Evolutionary conservation across 352 stramenopile genomes (phyloP).

Genomic region (Globisporangium mamillatum): DNA sequence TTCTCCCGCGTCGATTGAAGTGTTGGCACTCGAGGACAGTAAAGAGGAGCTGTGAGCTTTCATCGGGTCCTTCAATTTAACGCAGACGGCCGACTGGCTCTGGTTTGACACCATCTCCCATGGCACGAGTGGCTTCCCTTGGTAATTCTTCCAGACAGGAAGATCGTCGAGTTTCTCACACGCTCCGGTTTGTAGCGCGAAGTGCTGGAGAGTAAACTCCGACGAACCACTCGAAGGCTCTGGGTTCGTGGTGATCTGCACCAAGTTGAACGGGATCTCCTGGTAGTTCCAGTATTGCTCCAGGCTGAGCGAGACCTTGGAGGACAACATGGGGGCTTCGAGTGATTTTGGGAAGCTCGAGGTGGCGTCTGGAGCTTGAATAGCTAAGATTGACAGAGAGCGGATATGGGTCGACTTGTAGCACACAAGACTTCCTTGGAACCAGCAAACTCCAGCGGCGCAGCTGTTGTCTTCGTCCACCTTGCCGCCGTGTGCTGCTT

Average conservation of each 20-base stretch:
- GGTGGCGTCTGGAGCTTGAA: not conserved
- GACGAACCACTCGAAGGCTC: conserved; percentile 10
- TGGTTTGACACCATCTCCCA: conserved; percentile 44
- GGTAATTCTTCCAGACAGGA: conserved; percentile 57
- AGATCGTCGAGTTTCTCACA: conserved; percentile 45
- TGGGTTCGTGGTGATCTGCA: conserved; percentile 37
- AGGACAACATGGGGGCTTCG: conserved; percentile 19
- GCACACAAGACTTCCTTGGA: conserved; percentile 6
- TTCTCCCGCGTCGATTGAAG: not conserved
- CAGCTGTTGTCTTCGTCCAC: conserved; percentile 10
- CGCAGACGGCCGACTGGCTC: conserved; percentile 40
- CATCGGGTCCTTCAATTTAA: conserved; percentile 42
- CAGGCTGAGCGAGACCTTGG: conserved; percentile 38
- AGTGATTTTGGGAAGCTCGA: not conserved
- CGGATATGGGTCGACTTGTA: conserved; percentile 15
- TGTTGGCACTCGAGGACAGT: not conserved
- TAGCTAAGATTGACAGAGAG: conserved; percentile 11
- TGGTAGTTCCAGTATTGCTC: conserved; percentile 72
- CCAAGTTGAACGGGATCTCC: conserved; percentile 35
- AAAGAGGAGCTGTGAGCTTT: not conserved
- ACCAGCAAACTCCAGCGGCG: conserved; percentile 14
- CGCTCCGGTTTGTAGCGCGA: conserved; percentile 44
- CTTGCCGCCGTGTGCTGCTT: not conserved
- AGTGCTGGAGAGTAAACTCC: conserved; percentile 47
- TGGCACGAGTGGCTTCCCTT: conserved; percentile 42